A percentile compares a stretch with the other conserved stretches of the same genome.
Conservation (phyloP, 768 basidiomycete genomes). For the Exsudoporus frostii region DNA sequence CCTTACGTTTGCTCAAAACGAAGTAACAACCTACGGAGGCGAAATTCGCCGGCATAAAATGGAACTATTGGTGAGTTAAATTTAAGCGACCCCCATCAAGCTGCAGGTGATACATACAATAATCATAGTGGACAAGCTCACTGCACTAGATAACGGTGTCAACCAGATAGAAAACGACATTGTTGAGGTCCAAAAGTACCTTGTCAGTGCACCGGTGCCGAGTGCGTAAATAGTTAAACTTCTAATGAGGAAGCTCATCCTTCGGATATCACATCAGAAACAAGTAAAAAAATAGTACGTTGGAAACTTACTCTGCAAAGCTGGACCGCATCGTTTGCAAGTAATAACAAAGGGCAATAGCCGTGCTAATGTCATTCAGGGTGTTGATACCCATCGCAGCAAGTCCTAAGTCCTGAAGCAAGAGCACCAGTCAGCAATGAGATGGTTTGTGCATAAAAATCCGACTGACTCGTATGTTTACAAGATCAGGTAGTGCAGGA, state of each 20-base stretch:
- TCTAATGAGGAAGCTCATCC: slow-evolving; percentile 55
- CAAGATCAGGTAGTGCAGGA: slow-evolving; percentile 40
- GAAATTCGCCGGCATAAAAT: slow-evolving; percentile 51
- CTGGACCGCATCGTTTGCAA: slow-evolving; percentile 52
- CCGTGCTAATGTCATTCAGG: slow-evolving; percentile 49
- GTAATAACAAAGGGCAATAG: slow-evolving; percentile 51
- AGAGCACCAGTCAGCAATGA: not conserved
- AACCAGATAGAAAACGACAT: not conserved
- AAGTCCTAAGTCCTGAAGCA: slow-evolving; percentile 42
- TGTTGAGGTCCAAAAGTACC: slow-evolving; percentile 32
- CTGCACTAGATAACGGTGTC: slow-evolving; percentile 16
- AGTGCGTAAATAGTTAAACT: slow-evolving; percentile 55
- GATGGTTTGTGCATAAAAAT: not conserved
- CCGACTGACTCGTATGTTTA: slow-evolving; percentile 42
- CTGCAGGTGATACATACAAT: slow-evolving; percentile 39
- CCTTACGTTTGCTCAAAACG: slow-evolving; percentile 61
- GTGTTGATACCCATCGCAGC: slow-evolving; percentile 49
- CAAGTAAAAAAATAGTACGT: not conserved
- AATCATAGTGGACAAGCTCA: slow-evolving; percentile 48
- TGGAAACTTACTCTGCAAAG: slow-evolving; percentile 37
- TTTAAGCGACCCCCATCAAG: not conserved
- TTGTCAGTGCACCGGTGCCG: slow-evolving; percentile 64
- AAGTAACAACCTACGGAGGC: slow-evolving; percentile 63
- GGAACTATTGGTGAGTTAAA: slow-evolving; percentile 42
- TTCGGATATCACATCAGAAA: slow-evolving; percentile 21